These are phyloP conservation scores for Calonectria multiphialidica DNA, from an alignment of 2,329 filamentous ascomycete genomes.

Conservation along the genomic window DNA sequence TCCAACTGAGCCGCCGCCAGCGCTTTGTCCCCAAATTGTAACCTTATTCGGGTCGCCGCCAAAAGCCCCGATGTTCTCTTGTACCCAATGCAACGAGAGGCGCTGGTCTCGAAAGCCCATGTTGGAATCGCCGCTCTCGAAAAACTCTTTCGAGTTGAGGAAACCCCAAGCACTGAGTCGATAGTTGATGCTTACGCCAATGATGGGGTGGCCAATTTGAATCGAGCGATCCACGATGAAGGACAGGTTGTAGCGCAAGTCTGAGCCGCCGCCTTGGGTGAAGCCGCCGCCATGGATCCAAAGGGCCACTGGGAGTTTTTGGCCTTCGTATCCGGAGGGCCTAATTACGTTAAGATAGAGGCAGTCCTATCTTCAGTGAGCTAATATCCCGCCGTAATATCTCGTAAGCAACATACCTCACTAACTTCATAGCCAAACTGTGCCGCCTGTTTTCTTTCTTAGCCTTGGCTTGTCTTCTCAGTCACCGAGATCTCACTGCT, in stretches of 20 bases:
- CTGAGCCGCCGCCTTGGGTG: conserved; percentile 52
- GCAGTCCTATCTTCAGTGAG: conserved; percentile 24
- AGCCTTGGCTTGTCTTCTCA: no score
- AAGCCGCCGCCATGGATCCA: conserved; percentile 53
- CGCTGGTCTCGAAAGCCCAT: conserved; percentile 63
- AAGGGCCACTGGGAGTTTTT: conserved; percentile 30
- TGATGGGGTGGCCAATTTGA: conserved; percentile 50
- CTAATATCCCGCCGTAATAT: neutral
- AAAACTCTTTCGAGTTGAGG: conserved; percentile 56
- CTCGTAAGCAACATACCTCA: neutral
- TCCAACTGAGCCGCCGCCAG: conserved; percentile 27
- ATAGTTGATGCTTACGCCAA: conserved; percentile 38
- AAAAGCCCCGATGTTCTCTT: conserved; percentile 59
- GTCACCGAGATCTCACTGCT: neutral
- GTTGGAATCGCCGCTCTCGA: conserved; percentile 57
- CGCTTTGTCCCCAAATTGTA: conserved; percentile 52
- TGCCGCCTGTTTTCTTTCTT: neutral
- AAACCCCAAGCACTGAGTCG: conserved; percentile 56
- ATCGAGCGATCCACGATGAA: conserved; percentile 62
- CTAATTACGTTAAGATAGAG: conserved; percentile 30
- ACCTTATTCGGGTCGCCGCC: conserved; percentile 59
- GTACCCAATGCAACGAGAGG: conserved; percentile 60
- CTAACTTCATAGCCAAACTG: conserved; percentile 6
- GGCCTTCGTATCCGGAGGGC: conserved; percentile 23
- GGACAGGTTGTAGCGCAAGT: conserved; percentile 69